Percentiles rank a stretch among this genome's conserved stretches.
Evolutionary conservation across 768 basidiomycete species (phyloP).

Genomic region (Trametes cubensis): DNA sequence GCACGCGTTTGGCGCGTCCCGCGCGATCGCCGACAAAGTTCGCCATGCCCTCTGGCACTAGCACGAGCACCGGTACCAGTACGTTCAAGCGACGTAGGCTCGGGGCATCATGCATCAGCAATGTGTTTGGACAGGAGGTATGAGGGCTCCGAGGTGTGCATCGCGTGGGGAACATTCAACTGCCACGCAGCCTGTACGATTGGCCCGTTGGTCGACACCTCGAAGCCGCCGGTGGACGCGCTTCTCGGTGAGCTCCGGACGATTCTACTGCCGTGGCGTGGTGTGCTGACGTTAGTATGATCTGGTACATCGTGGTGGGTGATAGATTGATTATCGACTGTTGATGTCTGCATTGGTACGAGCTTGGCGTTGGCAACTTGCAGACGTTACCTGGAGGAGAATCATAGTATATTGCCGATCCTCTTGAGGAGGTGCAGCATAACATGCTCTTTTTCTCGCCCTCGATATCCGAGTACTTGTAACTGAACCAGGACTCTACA

Average conservation of each 20-base stretch:
- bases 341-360: slow-evolving; percentile 73
- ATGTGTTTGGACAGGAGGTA: slow-evolving; percentile 7
- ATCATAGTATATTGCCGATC: slow-evolving; percentile 45
- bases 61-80: too few relatives aligned
- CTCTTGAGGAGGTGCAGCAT: slow-evolving; percentile 56
- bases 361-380: slow-evolving; percentile 47
- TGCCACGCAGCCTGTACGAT: slow-evolving; percentile 61
- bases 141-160: slow-evolving; percentile 52
- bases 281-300: too few relatives aligned
- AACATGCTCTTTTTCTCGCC: not conserved
- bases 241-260: slow-evolving; percentile 4
- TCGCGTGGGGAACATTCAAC: slow-evolving; percentile 81
- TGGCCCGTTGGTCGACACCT: too few relatives aligned
- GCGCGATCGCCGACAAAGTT: too few relatives aligned
- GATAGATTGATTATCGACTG: slow-evolving; percentile 40
- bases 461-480: too few relatives aligned
- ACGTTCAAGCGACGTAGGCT: too few relatives aligned
- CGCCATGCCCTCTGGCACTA: too few relatives aligned
- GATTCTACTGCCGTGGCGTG: too few relatives aligned
- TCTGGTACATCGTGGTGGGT: too few relatives aligned
- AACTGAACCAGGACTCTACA: not conserved
- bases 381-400: slow-evolving; percentile 47
- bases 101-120: too few relatives aligned
- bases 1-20: too few relatives aligned
- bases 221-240: too few relatives aligned